Conservation (phyloP, 169 alveolate species). For the Cryptosporidium viatorum region DNA sequence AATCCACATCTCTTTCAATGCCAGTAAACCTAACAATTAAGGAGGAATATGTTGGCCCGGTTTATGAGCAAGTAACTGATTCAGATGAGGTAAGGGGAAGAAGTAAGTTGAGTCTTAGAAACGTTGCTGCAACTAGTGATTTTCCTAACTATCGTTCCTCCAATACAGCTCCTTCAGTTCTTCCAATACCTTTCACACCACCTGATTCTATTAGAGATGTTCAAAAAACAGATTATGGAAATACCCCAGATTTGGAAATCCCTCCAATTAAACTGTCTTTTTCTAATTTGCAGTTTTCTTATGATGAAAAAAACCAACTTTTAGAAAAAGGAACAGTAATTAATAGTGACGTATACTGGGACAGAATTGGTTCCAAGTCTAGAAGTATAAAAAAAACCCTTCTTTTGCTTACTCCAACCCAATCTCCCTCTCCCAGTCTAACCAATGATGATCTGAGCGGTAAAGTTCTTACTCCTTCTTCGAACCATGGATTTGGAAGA, state of each 20-base stretch:
- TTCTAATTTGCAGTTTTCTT: neutral
- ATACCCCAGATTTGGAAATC: constrained; percentile 33
- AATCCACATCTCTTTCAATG: constrained; percentile 44
- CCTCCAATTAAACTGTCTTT: constrained; percentile 66
- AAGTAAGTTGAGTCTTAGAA: constrained; percentile 42
- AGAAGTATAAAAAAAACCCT: constrained; percentile 61
- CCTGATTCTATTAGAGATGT: constrained; percentile 26
- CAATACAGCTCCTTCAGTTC: neutral
- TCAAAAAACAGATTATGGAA: constrained; percentile 7
- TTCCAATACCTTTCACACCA: constrained; percentile 52
- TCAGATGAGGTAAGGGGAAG: constrained; percentile 33
- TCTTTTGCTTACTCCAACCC: constrained; percentile 54
- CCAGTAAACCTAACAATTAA: constrained; percentile 53
- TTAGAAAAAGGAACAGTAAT: neutral
- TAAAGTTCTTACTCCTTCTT: constrained; percentile 43
- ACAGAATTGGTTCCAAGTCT: constrained; percentile 71
- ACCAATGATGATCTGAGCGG: constrained; percentile 51
- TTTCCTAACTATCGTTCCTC: neutral
- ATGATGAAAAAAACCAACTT: neutral
- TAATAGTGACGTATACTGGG: constrained; percentile 43
- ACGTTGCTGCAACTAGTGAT: neutral
- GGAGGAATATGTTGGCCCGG: constrained; percentile 34
- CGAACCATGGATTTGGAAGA: constrained; percentile 3
- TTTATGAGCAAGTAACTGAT: constrained; percentile 18
- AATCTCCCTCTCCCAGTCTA: constrained; percentile 65